Conservation (phyloP, 768 basidiomycete species). For the Zangia roseola region DNA sequence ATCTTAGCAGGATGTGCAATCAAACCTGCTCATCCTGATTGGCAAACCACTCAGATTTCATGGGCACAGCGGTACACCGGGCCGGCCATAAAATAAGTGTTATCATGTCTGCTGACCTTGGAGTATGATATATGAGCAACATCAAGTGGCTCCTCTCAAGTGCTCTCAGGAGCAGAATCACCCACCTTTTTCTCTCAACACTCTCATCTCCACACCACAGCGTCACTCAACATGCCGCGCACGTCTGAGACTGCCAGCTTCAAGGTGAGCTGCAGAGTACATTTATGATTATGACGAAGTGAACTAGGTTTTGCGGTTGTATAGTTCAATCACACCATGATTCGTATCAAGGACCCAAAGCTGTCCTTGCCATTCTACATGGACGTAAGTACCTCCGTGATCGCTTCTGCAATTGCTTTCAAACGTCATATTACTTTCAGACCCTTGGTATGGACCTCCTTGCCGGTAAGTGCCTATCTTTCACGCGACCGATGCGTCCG, state of each 20-base stretch:
- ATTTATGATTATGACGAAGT: neutral
- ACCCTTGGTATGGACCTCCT: conserved; percentile 77
- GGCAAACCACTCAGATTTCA: neutral
- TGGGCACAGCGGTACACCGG: neutral
- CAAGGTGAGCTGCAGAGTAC: conserved; percentile 40
- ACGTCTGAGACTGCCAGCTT: conserved; percentile 64
- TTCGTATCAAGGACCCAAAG: conserved; percentile 86
- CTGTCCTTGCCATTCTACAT: conserved; percentile 79
- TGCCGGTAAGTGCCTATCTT: conserved; percentile 37
- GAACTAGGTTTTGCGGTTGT: neutral
- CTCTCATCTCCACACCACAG: conserved; percentile 7
- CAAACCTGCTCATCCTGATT: neutral
- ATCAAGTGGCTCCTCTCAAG: conserved; percentile 1
- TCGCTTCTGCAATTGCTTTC: neutral
- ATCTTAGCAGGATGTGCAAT: neutral
- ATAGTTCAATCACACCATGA: conserved; percentile 86
- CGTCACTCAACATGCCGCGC: conserved; percentile 52
- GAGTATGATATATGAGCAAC: conserved; percentile 1
- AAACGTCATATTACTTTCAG: conserved; percentile 25
- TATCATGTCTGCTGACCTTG: conserved; percentile 5
- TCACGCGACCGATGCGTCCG: neutral
- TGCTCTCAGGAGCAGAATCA: conserved; percentile 1
- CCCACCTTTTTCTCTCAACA: conserved; percentile 1
- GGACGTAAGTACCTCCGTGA: conserved; percentile 42
- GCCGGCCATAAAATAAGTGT: conserved; percentile 15